Evolutionary conservation across 306 rosid species (phyloP).

Genomic region (Abrus precatorius): DNA sequence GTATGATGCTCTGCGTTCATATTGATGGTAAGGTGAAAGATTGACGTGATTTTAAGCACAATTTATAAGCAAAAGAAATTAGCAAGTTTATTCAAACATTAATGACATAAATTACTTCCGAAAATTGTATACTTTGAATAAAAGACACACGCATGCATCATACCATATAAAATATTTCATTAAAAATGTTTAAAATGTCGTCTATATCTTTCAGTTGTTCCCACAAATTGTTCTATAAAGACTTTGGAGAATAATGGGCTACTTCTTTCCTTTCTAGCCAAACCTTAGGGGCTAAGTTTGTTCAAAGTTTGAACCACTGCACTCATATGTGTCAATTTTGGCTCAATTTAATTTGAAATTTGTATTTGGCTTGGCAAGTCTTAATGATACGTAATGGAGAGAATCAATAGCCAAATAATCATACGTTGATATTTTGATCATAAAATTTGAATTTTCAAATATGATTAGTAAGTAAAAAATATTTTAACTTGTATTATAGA

Average conservation of each 20-base stretch:
- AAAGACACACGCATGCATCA: background rate
- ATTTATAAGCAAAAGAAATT: background rate
- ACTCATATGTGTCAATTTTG: background rate
- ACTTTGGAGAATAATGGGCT: background rate
- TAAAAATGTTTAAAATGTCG: background rate
- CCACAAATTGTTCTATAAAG: slow-evolving; percentile 13
- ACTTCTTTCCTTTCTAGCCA: background rate
- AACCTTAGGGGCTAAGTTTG: slow-evolving; percentile 42
- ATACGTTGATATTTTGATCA: background rate
- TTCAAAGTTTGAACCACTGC: background rate
- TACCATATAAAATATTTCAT: background rate
- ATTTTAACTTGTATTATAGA: background rate
- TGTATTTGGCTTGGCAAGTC: background rate
- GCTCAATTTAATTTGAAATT: background rate
- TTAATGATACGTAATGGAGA: background rate
- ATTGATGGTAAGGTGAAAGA: background rate
- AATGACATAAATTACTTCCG: background rate
- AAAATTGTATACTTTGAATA: background rate
- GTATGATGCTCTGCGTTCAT: background rate
- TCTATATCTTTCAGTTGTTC: background rate
- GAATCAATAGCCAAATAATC: background rate
- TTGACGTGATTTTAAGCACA: background rate
- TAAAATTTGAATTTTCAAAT: background rate
- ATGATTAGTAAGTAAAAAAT: no score
- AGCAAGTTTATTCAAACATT: background rate